Percentiles rank a stretch among this genome's conserved stretches.
Evolutionary conservation across 176 grass and related monocot species (phyloP).

Genomic region (Triticum timopheevii): DNA sequence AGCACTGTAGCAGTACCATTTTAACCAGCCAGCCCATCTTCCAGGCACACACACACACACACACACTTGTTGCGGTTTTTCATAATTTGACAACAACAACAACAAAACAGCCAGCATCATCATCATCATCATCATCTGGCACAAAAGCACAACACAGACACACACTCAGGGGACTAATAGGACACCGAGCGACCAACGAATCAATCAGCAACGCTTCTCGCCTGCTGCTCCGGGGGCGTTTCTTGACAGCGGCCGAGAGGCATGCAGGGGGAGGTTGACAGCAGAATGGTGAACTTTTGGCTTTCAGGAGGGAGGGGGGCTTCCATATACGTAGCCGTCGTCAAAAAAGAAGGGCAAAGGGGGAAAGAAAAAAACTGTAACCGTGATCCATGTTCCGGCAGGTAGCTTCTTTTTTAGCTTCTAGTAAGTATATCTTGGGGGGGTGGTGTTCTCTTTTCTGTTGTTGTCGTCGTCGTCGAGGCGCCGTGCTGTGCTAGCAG

Average conservation of each 20-base stretch:
- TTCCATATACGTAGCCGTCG: conserved; percentile 31
- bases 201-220: conserved; percentile 93
- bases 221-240: conserved; percentile 64
- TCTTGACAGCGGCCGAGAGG: conserved; percentile 27
- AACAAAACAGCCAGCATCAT: neutral
- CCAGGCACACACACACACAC: neutral
- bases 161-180: conserved; percentile 49
- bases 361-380: conserved; percentile 44
- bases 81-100: conserved; percentile 8
- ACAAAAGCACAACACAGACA: neutral
- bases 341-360: conserved; percentile 26
- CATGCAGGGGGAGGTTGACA: conserved; percentile 76
- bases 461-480: neutral
- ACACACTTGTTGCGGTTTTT: neutral
- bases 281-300: conserved; percentile 37
- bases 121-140: neutral
- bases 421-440: conserved; percentile 35
- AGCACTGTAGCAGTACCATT: neutral
- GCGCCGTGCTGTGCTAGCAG: conserved; percentile 33
- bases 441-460: conserved; percentile 28
- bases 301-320: neutral
- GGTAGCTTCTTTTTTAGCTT: conserved; percentile 47
- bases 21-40: neutral
- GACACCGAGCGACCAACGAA: conserved; percentile 45
- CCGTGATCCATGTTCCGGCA: conserved; percentile 22